Percentiles rank a stretch among this genome's conserved stretches.
phyloP scores from a whole-genome alignment of 176 grass and related monocot genomes.

The Eremochloa ophiuroides region DNA sequence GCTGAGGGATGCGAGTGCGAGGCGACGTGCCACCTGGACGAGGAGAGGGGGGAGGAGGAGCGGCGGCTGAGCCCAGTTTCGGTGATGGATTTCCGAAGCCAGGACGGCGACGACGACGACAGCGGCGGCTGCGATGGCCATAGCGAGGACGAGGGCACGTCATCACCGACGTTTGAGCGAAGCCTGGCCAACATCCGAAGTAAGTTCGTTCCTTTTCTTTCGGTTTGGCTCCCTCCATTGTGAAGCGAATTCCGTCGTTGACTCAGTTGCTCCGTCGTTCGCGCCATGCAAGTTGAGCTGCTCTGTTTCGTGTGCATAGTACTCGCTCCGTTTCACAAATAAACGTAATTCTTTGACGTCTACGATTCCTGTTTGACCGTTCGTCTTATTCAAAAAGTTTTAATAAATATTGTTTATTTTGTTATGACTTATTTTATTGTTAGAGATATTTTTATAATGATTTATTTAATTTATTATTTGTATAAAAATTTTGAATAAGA shows the following conservation, averaged over 20 bases:
- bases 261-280: background rate
- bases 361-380: too few relatives aligned
- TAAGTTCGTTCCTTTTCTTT: conserved; percentile 31
- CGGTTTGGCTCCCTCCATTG: background rate
- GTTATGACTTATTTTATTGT: too few relatives aligned
- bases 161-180: conserved; percentile 43
- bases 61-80: conserved; percentile 64
- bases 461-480: too few relatives aligned
- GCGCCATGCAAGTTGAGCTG: background rate
- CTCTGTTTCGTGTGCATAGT: background rate
- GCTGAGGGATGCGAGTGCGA: background rate
- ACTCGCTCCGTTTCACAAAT: too few relatives aligned
- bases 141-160: conserved; percentile 4
- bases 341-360: too few relatives aligned
- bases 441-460: too few relatives aligned
- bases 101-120: conserved; percentile 41
- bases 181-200: conserved; percentile 53
- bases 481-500: too few relatives aligned
- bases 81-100: conserved; percentile 70
- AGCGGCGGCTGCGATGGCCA: background rate
- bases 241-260: conserved; percentile 1
- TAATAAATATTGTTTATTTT: too few relatives aligned
- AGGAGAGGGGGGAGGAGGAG: conserved; percentile 36
- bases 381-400: too few relatives aligned
- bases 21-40: conserved; percentile 15